These are phyloP conservation scores for Malbranchea zuffiana DNA, from an alignment of 2,329 filamentous ascomycete species.

Conservation along the genomic window DNA sequence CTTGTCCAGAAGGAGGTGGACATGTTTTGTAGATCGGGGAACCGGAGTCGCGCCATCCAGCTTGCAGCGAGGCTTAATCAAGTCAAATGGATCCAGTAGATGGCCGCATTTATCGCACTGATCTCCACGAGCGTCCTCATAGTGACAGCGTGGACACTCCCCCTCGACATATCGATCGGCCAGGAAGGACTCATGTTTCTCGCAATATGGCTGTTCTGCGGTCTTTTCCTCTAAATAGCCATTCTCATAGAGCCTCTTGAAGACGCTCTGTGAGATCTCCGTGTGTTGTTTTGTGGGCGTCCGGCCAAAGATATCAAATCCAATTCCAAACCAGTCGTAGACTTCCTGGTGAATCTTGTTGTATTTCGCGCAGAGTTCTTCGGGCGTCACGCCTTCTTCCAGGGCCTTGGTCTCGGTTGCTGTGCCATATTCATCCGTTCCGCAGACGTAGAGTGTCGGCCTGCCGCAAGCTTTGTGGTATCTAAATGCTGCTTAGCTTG, in stretches of 20 bases:
- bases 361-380: constrained; percentile 84
- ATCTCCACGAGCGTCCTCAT: constrained; percentile 60
- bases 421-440: constrained; percentile 89
- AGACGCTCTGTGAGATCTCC: constrained; percentile 85
- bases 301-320: constrained; percentile 88
- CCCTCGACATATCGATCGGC: constrained; percentile 39
- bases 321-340: constrained; percentile 93
- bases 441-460: constrained; percentile 36
- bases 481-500: constrained; percentile 9
- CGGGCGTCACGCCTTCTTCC: constrained; percentile 70
- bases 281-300: constrained; percentile 85
- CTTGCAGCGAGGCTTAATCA: constrained; percentile 84
- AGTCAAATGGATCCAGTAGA: constrained; percentile 59
- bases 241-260: constrained; percentile 75
- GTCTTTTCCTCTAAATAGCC: constrained; percentile 78
- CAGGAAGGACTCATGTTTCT: constrained; percentile 50
- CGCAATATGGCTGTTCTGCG: constrained; percentile 83
- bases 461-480: constrained; percentile 18
- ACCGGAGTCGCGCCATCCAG: constrained; percentile 75
- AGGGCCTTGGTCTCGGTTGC: constrained; percentile 93
- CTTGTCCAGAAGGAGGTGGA: constrained; percentile 78
- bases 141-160: constrained; percentile 43
- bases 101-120: constrained; percentile 67
- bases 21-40: constrained; percentile 72
- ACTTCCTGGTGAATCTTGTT: constrained; percentile 80